A percentile compares a stretch with the other conserved stretches of the same genome.
Evolutionary conservation across 495 filamentous ascomycete species (phyloP).

Genomic region (Lichenothelia convexa): DNA sequence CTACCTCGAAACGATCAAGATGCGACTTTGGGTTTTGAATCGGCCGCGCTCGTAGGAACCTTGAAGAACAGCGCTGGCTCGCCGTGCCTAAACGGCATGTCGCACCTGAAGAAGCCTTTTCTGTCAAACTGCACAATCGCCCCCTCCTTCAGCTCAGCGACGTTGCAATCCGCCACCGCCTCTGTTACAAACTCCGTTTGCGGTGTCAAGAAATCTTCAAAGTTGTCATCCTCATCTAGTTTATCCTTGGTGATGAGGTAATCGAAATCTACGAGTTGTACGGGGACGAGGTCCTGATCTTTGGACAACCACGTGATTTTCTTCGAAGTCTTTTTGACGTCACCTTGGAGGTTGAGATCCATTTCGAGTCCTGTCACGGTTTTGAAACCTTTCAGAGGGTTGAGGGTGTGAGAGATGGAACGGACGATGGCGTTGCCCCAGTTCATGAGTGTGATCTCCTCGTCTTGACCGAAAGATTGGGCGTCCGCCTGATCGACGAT

Average conservation of each 20-base stretch:
- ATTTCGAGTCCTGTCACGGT: constrained; percentile 48
- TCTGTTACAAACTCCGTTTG: constrained; percentile 58
- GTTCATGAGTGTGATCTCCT: constrained; percentile 89
- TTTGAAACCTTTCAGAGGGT: constrained; percentile 18
- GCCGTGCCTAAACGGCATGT: constrained; percentile 33
- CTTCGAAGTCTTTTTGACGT: constrained; percentile 87
- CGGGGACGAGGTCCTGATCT: constrained; percentile 57
- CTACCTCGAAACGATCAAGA: no score
- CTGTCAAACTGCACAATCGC: constrained; percentile 91
- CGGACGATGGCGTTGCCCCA: constrained; percentile 88
- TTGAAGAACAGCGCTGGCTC: constrained; percentile 22
- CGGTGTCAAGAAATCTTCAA: constrained; percentile 65
- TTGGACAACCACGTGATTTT: constrained; percentile 81
- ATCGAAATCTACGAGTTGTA: constrained; percentile 82
- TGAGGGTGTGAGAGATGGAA: constrained; percentile 43
- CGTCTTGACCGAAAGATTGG: constrained; percentile 58
- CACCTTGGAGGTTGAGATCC: constrained; percentile 70
- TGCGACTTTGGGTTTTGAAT: no score
- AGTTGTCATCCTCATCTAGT: constrained; percentile 57
- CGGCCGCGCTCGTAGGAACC: constrained; percentile 22
- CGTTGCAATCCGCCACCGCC: constrained; percentile 63
- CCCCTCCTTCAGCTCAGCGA: constrained; percentile 53
- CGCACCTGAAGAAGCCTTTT: constrained; percentile 75
- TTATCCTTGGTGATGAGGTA: constrained; percentile 85
- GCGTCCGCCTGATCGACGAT: constrained; percentile 77